These are phyloP conservation scores for Chrysoporthe deuterocubensis DNA, from an alignment of 2,329 filamentous ascomycete species.

Conservation along the genomic window DNA sequence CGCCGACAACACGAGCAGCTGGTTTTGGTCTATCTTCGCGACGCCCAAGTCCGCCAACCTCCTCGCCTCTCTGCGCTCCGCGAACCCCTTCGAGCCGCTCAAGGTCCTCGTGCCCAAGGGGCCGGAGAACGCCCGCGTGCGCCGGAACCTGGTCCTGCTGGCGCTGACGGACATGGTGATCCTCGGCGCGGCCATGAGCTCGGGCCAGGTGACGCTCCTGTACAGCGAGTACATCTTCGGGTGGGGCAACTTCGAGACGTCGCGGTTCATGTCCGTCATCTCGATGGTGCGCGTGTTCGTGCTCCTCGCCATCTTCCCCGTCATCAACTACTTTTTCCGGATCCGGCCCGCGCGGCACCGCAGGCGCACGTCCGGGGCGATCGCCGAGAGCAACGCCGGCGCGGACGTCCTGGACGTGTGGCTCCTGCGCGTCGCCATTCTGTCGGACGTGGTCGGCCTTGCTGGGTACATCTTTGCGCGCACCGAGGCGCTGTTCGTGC, in stretches of 20 bases:
- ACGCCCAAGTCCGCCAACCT: conserved; percentile 33
- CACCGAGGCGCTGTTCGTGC: conserved; percentile 66
- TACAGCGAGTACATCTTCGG: conserved; percentile 81
- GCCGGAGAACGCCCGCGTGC: conserved; percentile 63
- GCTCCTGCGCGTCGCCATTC: conserved; percentile 73
- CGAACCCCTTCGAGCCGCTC: conserved; percentile 77
- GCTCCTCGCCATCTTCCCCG: conserved; percentile 75
- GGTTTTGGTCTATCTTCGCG: conserved; percentile 17
- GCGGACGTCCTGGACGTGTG: conserved; percentile 78
- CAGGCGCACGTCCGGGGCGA: conserved; percentile 43
- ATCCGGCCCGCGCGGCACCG: conserved; percentile 51
- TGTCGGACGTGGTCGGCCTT: conserved; percentile 77
- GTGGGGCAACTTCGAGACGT: conserved; percentile 82
- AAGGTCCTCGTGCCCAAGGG: conserved; percentile 77
- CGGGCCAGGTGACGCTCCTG: conserved; percentile 78
- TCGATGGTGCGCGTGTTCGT: conserved; percentile 77
- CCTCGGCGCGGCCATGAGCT: conserved; percentile 80
- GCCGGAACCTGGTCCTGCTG: conserved; percentile 81
- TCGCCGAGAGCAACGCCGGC: conserved; percentile 62
- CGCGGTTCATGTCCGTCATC: conserved; percentile 78
- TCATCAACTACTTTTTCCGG: conserved; percentile 77
- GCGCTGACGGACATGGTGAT: conserved; percentile 81
- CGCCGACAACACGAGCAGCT: conserved; percentile 28
- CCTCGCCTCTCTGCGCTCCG: conserved; percentile 45
- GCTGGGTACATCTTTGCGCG: conserved; percentile 73